Evolutionary conservation across 169 alveolate species (phyloP).

Genomic region (Plasmodium inui): DNA sequence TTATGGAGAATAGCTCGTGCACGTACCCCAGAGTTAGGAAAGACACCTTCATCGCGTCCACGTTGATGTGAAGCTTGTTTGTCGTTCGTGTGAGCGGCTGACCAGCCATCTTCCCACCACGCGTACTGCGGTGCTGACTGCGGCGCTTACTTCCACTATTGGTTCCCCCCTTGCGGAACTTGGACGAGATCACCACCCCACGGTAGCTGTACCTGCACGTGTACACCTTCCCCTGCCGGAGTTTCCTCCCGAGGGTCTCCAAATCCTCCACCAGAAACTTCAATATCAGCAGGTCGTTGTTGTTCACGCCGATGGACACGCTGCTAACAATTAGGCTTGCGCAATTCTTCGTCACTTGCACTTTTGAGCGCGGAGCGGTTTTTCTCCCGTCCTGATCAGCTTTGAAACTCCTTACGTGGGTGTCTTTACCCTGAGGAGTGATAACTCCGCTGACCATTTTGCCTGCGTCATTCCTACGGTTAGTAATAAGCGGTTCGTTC

Average conservation of each 20-base stretch:
- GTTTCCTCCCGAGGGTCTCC: not conserved
- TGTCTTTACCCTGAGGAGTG: not conserved
- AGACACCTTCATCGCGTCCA: conserved; percentile 29
- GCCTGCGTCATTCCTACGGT: not conserved
- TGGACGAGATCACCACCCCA: conserved; percentile 35
- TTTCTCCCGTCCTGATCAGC: not conserved
- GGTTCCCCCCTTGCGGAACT: not conserved
- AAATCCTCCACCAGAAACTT: conserved; percentile 5
- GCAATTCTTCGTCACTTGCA: not conserved
- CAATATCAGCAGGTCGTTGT: conserved; percentile 38
- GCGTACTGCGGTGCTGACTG: not conserved
- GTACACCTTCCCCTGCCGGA: conserved; percentile 4
- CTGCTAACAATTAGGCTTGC: conserved; percentile 19
- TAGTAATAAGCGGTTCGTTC: not conserved
- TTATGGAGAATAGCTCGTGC: conserved; percentile 39
- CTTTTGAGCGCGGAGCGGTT: not conserved
- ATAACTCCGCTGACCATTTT: not conserved
- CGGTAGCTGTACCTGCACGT: conserved; percentile 32
- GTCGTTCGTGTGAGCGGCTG: not conserved
- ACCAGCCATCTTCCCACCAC: not conserved
- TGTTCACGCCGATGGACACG: conserved; percentile 3
- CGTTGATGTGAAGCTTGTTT: not conserved
- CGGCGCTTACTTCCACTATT: not conserved
- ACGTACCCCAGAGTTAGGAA: conserved; percentile 13
- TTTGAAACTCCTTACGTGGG: not conserved